Evolutionary conservation across 176 grass and related monocot species (phyloP).

Genomic region (Canna indica): DNA sequence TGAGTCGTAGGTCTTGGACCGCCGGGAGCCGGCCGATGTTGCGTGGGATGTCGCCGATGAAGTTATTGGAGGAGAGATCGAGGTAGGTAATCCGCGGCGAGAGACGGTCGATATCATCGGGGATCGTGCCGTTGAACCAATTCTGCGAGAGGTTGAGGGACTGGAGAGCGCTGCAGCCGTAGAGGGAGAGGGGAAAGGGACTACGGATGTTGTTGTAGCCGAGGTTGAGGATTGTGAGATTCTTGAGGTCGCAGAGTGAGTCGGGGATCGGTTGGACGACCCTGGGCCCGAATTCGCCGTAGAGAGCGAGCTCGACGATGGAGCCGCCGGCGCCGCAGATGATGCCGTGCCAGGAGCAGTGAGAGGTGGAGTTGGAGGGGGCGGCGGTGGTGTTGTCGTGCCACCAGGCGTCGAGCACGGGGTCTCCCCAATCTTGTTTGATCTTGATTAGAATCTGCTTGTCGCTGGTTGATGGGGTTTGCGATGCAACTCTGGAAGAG

Average conservation of each 20-base stretch:
- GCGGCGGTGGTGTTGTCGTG: background rate
- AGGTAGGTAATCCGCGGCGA: constrained; percentile 26
- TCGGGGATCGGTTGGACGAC: constrained; percentile 29
- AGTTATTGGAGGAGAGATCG: constrained; percentile 21
- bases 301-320: constrained; percentile 30
- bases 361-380: background rate
- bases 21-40: constrained; percentile 25
- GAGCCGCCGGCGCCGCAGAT: constrained; percentile 24
- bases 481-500: background rate
- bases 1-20: constrained; percentile 20
- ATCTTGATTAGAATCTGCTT: constrained; percentile 30
- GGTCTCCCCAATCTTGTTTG: constrained; percentile 35
- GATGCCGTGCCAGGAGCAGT: constrained; percentile 54
- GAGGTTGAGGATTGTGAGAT: constrained; percentile 40
- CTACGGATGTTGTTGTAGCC: constrained; percentile 32
- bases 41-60: constrained; percentile 34
- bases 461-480: constrained; percentile 14
- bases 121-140: constrained; percentile 36
- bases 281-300: background rate
- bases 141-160: constrained; percentile 43
- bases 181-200: constrained; percentile 30
- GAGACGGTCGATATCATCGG: constrained; percentile 32
- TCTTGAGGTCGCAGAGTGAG: constrained; percentile 35
- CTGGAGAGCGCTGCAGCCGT: constrained; percentile 29
- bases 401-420: constrained; percentile 35